A percentile compares a stretch with the other conserved stretches of the same genome.
phyloP scores from a whole-genome alignment of 1,284 basidiomycete species.

The Amylostereum areolatum region DNA sequence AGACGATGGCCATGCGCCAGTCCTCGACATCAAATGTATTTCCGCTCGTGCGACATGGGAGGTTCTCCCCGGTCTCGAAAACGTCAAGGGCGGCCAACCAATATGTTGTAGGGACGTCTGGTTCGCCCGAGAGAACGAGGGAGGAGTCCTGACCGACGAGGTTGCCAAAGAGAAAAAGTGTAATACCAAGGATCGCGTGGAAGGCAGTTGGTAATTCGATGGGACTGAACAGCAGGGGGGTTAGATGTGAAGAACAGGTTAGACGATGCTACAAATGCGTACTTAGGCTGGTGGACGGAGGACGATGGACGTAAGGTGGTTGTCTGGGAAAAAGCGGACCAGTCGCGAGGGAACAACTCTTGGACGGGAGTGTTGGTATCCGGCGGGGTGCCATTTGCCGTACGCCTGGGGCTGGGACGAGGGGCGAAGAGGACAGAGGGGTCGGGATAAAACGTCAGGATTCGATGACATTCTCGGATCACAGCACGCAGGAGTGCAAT shows the following conservation, averaged over 20 bases:
- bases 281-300: too few species aligned
- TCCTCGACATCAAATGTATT: slow-evolving; percentile 32
- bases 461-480: slow-evolving; percentile 59
- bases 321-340: background rate
- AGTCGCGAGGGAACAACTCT: slow-evolving; percentile 5
- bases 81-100: slow-evolving; percentile 62
- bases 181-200: slow-evolving; percentile 55
- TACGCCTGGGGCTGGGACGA: background rate
- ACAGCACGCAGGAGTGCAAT: slow-evolving; percentile 53
- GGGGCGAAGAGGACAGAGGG: slow-evolving; percentile 42
- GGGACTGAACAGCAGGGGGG: slow-evolving; percentile 20
- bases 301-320: too few species aligned
- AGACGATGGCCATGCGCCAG: slow-evolving; percentile 62
- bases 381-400: slow-evolving; percentile 4
- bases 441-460: slow-evolving; percentile 46
- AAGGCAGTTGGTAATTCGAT: slow-evolving; percentile 54
- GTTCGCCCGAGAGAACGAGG: slow-evolving; percentile 48
- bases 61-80: slow-evolving; percentile 58
- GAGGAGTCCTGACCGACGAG: slow-evolving; percentile 45
- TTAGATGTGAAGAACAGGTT: background rate
- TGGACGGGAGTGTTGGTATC: slow-evolving; percentile 14
- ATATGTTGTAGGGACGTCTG: slow-evolving; percentile 42
- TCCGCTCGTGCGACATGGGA: slow-evolving; percentile 41
- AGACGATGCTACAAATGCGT: too few species aligned
- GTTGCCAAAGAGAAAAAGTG: slow-evolving; percentile 56